A percentile compares a stretch with the other conserved stretches of the same genome.
These are phyloP conservation scores for Goffeauzyma gilvescens DNA, from an alignment of 768 basidiomycete genomes.

Conservation along the genomic window DNA sequence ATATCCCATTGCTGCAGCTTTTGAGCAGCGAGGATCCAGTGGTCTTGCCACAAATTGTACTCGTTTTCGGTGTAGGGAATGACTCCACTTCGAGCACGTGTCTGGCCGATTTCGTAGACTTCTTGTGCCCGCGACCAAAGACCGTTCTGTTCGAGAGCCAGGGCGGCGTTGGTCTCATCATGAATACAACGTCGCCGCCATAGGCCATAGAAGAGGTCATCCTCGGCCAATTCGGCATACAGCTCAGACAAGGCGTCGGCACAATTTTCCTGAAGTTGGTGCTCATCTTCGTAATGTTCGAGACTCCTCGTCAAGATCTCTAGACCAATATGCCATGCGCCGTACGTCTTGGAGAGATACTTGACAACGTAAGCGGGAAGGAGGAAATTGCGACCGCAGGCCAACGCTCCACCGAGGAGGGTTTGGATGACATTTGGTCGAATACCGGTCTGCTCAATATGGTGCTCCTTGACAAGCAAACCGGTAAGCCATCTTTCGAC, in stretches of 20 bases:
- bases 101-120: conserved; percentile 77
- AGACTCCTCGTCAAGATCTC: conserved; percentile 70
- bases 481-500: conserved; percentile 75
- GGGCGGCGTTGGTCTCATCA: conserved; percentile 61
- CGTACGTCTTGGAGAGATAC: conserved; percentile 86
- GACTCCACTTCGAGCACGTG: conserved; percentile 55
- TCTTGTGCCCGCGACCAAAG: conserved; percentile 86
- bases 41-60: conserved; percentile 97
- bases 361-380: conserved; percentile 89
- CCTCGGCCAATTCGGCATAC: conserved; percentile 87
- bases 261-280: conserved; percentile 57
- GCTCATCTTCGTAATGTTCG: conserved; percentile 58
- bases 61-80: conserved; percentile 86
- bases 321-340: conserved; percentile 80
- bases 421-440: conserved; percentile 87
- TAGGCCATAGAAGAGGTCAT: conserved; percentile 89
- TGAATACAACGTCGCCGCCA: conserved; percentile 84
- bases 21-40: conserved; percentile 88
- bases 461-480: conserved; percentile 80
- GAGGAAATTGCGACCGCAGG: conserved; percentile 69
- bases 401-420: conserved; percentile 60
- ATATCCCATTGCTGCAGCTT: conserved; percentile 98
- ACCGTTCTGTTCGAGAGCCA: conserved; percentile 86
- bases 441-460: conserved; percentile 66
- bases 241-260: conserved; percentile 82